Percentiles rank a stretch among this genome's conserved stretches.
These are phyloP conservation scores for Colletotrichum chlorophyti DNA, from an alignment of 2,329 filamentous ascomycete genomes.

Conservation along the genomic window DNA sequence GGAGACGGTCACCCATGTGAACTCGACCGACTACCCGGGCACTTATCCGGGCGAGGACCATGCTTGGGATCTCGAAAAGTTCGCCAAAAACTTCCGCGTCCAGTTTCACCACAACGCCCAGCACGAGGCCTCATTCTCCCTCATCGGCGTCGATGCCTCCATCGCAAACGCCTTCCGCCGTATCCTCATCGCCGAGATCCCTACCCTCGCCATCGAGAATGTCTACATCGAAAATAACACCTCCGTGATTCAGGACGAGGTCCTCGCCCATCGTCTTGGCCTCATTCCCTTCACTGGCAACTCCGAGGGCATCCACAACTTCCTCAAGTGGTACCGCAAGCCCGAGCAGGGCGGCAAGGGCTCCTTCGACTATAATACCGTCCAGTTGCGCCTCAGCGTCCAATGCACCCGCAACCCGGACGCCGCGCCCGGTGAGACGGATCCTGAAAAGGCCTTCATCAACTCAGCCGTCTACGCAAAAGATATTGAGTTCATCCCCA, in stretches of 20 bases:
- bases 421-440: conserved; percentile 74
- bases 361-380: conserved; percentile 84
- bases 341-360: conserved; percentile 68
- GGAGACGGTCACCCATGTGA: conserved; percentile 89
- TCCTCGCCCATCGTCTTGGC: conserved; percentile 87
- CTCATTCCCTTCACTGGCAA: conserved; percentile 88
- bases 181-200: conserved; percentile 93
- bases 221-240: conserved; percentile 97
- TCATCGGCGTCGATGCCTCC: conserved; percentile 89
- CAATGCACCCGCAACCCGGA: conserved; percentile 81
- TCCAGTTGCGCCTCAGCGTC: conserved; percentile 78
- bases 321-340: conserved; percentile 83
- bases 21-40: conserved; percentile 89
- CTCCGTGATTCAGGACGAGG: conserved; percentile 96
- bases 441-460: conserved; percentile 84
- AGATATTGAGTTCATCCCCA: conserved; percentile 78
- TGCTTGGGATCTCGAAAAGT: conserved; percentile 77
- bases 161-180: conserved; percentile 97
- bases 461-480: conserved; percentile 84
- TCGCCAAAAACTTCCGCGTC: conserved; percentile 74
- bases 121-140: conserved; percentile 84
- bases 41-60: conserved; percentile 90
- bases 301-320: conserved; percentile 75
- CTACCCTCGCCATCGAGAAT: conserved; percentile 91
- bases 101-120: conserved; percentile 84